Evolutionary conservation across 129 eudicot genomes (phyloP).

Genomic region (Lonicera japonica): DNA sequence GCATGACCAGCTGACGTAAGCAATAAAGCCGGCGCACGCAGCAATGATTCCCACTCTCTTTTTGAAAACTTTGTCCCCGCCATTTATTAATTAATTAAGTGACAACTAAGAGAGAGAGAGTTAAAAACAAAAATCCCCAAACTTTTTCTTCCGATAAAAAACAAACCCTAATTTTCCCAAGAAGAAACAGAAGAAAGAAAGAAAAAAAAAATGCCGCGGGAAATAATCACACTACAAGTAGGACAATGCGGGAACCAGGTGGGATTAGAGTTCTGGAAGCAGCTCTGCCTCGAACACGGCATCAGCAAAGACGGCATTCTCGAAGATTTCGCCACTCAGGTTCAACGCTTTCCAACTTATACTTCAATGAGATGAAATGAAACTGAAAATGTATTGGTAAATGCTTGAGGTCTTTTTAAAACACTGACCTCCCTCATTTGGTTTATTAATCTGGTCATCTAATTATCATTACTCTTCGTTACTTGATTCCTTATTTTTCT

Average conservation of each 20-base stretch:
- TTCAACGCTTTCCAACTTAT: background rate
- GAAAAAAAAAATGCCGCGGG: constrained; percentile 63
- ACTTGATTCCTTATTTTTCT: no score
- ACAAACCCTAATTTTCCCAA: background rate
- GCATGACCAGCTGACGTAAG: no score
- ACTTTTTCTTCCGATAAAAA: background rate
- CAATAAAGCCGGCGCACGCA: background rate
- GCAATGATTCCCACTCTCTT: background rate
- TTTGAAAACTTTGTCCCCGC: constrained; percentile 3
- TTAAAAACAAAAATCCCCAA: background rate
- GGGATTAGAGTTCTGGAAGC: constrained; percentile 99
- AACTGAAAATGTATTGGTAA: no score
- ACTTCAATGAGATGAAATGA: no score
- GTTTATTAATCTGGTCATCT: no score
- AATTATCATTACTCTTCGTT: no score
- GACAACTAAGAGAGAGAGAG: background rate
- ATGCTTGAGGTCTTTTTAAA: no score
- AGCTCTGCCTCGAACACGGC: constrained; percentile 95
- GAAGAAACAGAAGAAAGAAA: background rate
- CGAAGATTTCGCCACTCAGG: constrained; percentile 99
- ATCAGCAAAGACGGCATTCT: constrained; percentile 96
- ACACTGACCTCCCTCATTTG: no score
- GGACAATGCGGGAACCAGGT: constrained; percentile 99
- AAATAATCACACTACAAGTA: constrained; percentile 89
- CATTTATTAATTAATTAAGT: background rate